Evolutionary conservation across 805 yeast genomes (phyloP), one percentile per base, ranked within the genome.

Genomic region (Saturnispora diversa): DNA sequence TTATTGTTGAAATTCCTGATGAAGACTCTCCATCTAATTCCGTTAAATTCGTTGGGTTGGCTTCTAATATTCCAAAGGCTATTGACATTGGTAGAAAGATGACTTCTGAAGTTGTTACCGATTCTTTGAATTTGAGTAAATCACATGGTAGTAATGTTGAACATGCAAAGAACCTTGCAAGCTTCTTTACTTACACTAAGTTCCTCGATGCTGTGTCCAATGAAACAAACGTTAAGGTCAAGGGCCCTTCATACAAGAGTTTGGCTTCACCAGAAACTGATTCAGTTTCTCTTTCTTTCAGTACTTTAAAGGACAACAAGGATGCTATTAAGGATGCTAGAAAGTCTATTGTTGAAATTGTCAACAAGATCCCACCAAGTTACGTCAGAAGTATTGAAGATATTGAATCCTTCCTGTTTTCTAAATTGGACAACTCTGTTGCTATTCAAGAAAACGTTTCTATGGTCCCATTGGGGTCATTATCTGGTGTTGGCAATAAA

Each of bases 111-210:
- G 76, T 70, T 55, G 65, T 70, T 42, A 74, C 80, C 30, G 86
- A 79, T 48, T 63, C 76, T 26, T 69, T 92, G 54, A 95, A 87
- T 53, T 79, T 92, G 59, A 77, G 94, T 9, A 80, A 75, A 60
- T 95, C 97, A 23, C 97, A 92, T 59, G 84, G 86, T 53, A 84
- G 83, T 48, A 75, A 84, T 55, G 55, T 74, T 39, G 58, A 65
- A 13, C 97, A 92, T 53, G 96, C 95, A 8, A 74, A 75, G 46
- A 72, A 77, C 30, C 68, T 92, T 43, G 80, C 86, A 31, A 69
- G 80, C 10, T 84, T 69, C 58, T 80, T 92, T 49, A 58, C 63
- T 40, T 66, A 72, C 45, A 65, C 74, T 43, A 71, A 74, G 24
- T 56, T 65, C 27, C 70, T 81, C 48, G 57, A 61, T 51, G 54